These are phyloP conservation scores for Dendrothele bispora DNA, from an alignment of 768 basidiomycete genomes.

Conservation along the genomic window DNA sequence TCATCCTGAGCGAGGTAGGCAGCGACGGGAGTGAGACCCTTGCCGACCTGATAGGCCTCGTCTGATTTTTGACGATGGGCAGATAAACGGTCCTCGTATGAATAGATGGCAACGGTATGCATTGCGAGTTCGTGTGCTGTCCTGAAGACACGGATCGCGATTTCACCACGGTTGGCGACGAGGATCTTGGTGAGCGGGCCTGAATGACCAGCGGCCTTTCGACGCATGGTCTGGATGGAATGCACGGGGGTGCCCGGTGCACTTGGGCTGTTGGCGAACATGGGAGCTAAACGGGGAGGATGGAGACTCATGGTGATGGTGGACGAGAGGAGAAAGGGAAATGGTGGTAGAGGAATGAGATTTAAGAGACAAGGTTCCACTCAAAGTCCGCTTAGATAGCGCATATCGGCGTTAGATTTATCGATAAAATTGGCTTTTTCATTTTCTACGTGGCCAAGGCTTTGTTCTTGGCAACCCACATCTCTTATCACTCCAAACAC, in stretches of 20 bases:
- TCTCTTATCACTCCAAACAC: too few relatives aligned
- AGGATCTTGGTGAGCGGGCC: slow-evolving; percentile 90
- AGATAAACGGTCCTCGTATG: slow-evolving; percentile 92
- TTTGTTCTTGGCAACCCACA: too few relatives aligned
- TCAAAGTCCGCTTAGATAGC: too few relatives aligned
- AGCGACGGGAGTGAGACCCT: slow-evolving; percentile 92
- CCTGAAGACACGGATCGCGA: slow-evolving; percentile 81
- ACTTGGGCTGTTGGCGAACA: slow-evolving; percentile 74
- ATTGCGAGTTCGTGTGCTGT: slow-evolving; percentile 98
- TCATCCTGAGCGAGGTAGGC: slow-evolving; percentile 98
- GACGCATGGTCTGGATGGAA: slow-evolving; percentile 87
- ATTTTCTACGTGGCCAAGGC: too few relatives aligned
- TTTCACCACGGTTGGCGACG: slow-evolving; percentile 88
- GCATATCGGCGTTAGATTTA: too few relatives aligned
- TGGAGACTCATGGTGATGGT: slow-evolving; percentile 55
- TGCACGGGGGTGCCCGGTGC: slow-evolving; percentile 85
- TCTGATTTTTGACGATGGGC: slow-evolving; percentile 99
- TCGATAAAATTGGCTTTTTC: too few relatives aligned
- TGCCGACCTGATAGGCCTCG: slow-evolving; percentile 98
- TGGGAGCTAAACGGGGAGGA: slow-evolving; percentile 70
- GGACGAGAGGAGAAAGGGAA: too few relatives aligned
- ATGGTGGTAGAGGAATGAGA: too few relatives aligned
- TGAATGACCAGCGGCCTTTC: slow-evolving; percentile 87
- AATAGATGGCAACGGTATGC: slow-evolving; percentile 99
- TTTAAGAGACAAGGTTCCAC: too few relatives aligned